phyloP scores from a whole-genome alignment of 2,329 filamentous ascomycete species.

The Xylariaceae sp. region DNA sequence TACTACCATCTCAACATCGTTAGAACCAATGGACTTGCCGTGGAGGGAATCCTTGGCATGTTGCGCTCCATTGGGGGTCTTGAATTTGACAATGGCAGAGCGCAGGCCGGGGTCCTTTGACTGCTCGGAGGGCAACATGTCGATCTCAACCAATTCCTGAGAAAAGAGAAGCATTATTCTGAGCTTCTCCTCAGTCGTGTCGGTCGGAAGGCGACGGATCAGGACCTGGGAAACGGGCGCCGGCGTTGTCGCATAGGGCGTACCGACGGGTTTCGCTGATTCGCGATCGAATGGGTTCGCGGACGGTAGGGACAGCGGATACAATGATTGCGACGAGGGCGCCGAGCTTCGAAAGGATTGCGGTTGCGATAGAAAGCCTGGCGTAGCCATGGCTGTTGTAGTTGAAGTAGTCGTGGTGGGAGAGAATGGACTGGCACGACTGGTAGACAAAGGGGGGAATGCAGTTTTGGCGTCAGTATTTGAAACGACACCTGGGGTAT shows the following conservation, averaged over 20 bases:
- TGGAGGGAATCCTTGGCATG: conserved; percentile 56
- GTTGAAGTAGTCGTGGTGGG: conserved; percentile 11
- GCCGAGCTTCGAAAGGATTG: conserved; percentile 34
- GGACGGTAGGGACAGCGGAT: conserved; percentile 28
- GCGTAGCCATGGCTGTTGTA: conserved; percentile 40
- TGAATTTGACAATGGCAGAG: conserved; percentile 51
- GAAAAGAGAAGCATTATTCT: conserved; percentile 56
- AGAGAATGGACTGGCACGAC: conserved; percentile 19
- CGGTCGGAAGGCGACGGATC: conserved; percentile 50
- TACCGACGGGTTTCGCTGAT: conserved; percentile 34
- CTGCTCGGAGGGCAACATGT: conserved; percentile 46
- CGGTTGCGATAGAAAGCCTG: conserved; percentile 37
- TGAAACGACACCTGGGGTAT: conserved; percentile 14
- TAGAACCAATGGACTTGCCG: conserved; percentile 48
- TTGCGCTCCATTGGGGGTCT: conserved; percentile 45
- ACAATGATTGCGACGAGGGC: conserved; percentile 29
- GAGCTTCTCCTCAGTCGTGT: conserved; percentile 50
- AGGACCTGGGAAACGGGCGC: conserved; percentile 38
- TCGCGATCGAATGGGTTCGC: conserved; percentile 38
- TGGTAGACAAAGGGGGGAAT: conserved; percentile 21
- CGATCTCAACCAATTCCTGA: conserved; percentile 47
- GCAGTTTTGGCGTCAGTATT: conserved; percentile 17
- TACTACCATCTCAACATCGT: conserved; percentile 54
- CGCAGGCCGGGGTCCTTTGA: conserved; percentile 47
- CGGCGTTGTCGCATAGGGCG: conserved; percentile 33